These are phyloP conservation scores for Prillingera fragicola DNA, from an alignment of 1,284 basidiomycete genomes.

Conservation along the genomic window DNA sequence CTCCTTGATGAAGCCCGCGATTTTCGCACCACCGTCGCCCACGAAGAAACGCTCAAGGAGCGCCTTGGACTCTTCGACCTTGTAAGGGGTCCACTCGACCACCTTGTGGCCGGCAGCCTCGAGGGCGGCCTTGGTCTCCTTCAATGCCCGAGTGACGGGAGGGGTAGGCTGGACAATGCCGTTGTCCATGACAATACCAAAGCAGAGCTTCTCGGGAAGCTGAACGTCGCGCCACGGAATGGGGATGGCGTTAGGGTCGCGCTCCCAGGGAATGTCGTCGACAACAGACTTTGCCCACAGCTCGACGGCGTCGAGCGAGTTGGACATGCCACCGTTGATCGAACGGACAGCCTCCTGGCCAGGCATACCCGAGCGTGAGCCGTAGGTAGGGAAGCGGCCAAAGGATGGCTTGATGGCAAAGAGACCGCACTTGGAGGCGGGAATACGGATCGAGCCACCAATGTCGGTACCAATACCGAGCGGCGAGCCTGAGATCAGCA, in stretches of 20 bases:
- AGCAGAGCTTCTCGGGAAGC: constrained; percentile 59
- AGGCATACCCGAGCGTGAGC: constrained; percentile 58
- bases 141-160: constrained; percentile 61
- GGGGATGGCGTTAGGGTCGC: constrained; percentile 59
- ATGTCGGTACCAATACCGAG: constrained; percentile 66
- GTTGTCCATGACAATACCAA: constrained; percentile 54
- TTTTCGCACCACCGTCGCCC: constrained; percentile 40
- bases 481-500: constrained; percentile 50
- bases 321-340: constrained; percentile 66
- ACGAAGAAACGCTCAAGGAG: constrained; percentile 32
- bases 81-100: constrained; percentile 44
- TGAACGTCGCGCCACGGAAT: constrained; percentile 62
- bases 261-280: constrained; percentile 59
- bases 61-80: constrained; percentile 13
- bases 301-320: constrained; percentile 57
- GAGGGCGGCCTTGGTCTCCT: constrained; percentile 57
- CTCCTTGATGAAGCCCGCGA: constrained; percentile 21
- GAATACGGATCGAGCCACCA: constrained; percentile 66
- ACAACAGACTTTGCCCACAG: constrained; percentile 55
- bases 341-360: constrained; percentile 67
- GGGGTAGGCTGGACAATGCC: constrained; percentile 63
- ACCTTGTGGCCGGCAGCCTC: constrained; percentile 61
- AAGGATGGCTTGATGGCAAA: constrained; percentile 68
- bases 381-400: constrained; percentile 64
- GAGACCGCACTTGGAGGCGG: constrained; percentile 60